phyloP scores from a whole-genome alignment of 139 green algal species.

The Closterium sp. region DNA sequence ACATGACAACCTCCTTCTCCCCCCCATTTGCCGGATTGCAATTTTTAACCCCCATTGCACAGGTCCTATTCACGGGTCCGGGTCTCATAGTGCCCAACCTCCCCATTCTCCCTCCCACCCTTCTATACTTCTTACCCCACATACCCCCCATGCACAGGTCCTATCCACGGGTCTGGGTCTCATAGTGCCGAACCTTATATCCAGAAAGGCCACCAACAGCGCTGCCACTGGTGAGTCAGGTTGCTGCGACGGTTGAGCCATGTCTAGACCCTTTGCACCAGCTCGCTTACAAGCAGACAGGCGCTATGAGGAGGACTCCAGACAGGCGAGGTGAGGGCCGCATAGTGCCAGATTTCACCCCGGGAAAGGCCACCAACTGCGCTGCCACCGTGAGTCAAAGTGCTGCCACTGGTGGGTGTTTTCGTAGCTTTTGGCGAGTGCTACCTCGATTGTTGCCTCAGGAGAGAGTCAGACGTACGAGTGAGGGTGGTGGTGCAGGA shows the following conservation, averaged over 20 bases:
- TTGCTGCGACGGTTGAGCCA: background rate
- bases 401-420: no score
- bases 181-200: constrained; percentile 61
- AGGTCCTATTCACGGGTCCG: constrained; percentile 47
- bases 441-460: background rate
- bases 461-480: background rate
- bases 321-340: no score
- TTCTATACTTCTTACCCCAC: background rate
- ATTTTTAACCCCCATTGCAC: background rate
- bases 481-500: background rate
- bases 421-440: no score
- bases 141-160: background rate
- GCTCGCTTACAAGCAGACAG: no score
- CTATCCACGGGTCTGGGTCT: constrained; percentile 51
- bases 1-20: background rate
- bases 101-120: background rate
- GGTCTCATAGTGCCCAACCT: constrained; percentile 47
- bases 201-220: constrained; percentile 46
- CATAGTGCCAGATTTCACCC: no score
- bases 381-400: no score
- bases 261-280: no score
- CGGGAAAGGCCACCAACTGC: no score
- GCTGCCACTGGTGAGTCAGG: constrained; percentile 37
- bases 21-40: background rate
- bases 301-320: no score